These are phyloP conservation scores for Clonostachys rosea DNA, from an alignment of 2,329 filamentous ascomycete species.

Conservation along the genomic window DNA sequence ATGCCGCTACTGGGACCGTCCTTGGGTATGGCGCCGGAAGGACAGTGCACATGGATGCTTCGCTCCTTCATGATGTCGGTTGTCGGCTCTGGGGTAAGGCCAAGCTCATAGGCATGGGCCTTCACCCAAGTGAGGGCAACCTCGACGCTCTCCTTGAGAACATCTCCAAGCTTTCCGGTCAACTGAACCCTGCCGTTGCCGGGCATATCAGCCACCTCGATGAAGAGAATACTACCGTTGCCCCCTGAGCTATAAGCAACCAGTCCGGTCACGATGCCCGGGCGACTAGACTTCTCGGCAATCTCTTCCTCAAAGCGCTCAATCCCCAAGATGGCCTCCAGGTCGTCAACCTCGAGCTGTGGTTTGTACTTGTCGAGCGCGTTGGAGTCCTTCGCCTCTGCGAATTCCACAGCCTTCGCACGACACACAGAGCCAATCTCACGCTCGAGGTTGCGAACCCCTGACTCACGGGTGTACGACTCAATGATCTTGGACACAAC, in stretches of 20 bases:
- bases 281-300: constrained; percentile 76
- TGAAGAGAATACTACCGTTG: constrained; percentile 95
- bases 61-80: constrained; percentile 96
- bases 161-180: constrained; percentile 92
- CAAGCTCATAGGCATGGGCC: constrained; percentile 87
- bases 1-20: constrained; percentile 85
- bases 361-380: constrained; percentile 68
- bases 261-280: constrained; percentile 91
- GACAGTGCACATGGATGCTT: constrained; percentile 93
- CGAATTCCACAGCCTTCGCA: constrained; percentile 90
- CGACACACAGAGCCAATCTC: constrained; percentile 94
- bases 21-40: constrained; percentile 91
- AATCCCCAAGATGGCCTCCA: constrained; percentile 88
- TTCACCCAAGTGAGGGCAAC: constrained; percentile 97
- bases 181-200: constrained; percentile 88
- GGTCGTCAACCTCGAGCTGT: constrained; percentile 68
- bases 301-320: constrained; percentile 96
- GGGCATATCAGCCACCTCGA: constrained; percentile 97
- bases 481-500: constrained; percentile 95
- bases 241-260: constrained; percentile 92
- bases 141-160: constrained; percentile 95
- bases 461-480: constrained; percentile 92
- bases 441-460: constrained; percentile 91
- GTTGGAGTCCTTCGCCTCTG: constrained; percentile 77
- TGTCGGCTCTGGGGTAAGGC: constrained; percentile 71